Evolutionary conservation across 2,329 filamentous ascomycete species (phyloP), one percentile per base, ranked within the genome.

Genomic region (Diaporthe humulicola): DNA sequence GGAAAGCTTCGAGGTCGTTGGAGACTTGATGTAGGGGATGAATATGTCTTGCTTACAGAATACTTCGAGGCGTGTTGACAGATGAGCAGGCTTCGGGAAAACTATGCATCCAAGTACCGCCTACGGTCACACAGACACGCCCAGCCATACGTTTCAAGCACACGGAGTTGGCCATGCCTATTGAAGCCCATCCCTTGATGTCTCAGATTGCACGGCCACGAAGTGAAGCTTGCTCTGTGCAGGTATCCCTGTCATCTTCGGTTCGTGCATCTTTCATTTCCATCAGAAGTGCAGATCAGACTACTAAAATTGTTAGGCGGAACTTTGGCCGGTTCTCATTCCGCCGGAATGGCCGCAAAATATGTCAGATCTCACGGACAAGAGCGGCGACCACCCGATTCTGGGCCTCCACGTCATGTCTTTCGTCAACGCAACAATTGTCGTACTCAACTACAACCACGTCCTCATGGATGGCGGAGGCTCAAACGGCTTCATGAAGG

Each of bases 201-300:
- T 60, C 57, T 40, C 57, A 42, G 12, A 40, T 60, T 3, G 57
- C 57, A 28, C 36, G 36, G 14, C 57, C 36, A 14, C 36, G 36
- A 38, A 28, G 7, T 60, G 57, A 60, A n/a, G 8, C 12, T 38
- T 60, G 10, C 38, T 60, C 54, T 19, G 54, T 57, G 33, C 56
- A 60, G n/a, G 17, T 8, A n/a, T 60, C 56, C 19, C 36, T 60
- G n/a, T 60, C 57, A 60, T 60, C 57, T 60, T 25, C 12, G 57
- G 57, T 60, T 14, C n/a, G 57, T 40, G 15, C 3, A 15, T 3
- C 5, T 60, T 14, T 19, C 28, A 42, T 6, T 36, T 14, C n/a
- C n/a, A 36, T 42, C n/a, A 9, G 14, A 12, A 17, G 25, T 38
- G 10, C 22, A 40, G 2, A 3, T 15, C n/a, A 19, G 57, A 60